Evolutionary conservation across 305 asterid genomes (phyloP).

Genomic region (Fraxinus greggii): DNA sequence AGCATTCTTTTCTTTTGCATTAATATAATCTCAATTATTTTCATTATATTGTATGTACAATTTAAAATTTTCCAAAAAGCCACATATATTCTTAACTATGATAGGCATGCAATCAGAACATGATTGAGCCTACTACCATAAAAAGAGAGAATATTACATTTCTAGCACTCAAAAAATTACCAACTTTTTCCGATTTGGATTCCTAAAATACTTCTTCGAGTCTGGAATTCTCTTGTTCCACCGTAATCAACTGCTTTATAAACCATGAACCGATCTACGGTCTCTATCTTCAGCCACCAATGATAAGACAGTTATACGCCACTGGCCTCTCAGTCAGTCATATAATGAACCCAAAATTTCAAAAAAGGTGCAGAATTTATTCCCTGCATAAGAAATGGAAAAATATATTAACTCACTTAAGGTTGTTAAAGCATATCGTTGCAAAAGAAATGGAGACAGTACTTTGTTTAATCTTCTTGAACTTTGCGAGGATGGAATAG

Average conservation of each 20-base stretch:
- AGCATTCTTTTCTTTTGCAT: background rate
- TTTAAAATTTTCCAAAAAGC: background rate
- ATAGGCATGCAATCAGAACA: background rate
- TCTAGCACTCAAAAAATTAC: background rate
- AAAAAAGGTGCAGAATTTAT: background rate
- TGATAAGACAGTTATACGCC: background rate
- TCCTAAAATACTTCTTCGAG: background rate
- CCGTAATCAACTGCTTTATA: background rate
- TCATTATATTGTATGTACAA: background rate
- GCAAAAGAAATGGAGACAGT: background rate
- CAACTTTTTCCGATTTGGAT: background rate
- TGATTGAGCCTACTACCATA: background rate
- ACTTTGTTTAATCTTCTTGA: background rate
- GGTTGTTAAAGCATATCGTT: background rate
- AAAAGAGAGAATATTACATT: background rate
- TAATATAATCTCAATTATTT: background rate
- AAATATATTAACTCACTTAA: background rate
- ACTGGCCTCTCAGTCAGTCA: background rate
- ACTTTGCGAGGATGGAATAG: background rate
- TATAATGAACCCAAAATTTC: background rate
- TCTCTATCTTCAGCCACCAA: background rate
- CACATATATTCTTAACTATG: background rate
- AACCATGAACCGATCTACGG: background rate
- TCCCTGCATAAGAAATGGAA: conserved; percentile 15
- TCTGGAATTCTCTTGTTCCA: background rate